Percentiles rank a stretch among this genome's conserved stretches.
These are phyloP conservation scores for Candida taoyuanica DNA, from an alignment of 805 yeast genomes.

Conservation along the genomic window DNA sequence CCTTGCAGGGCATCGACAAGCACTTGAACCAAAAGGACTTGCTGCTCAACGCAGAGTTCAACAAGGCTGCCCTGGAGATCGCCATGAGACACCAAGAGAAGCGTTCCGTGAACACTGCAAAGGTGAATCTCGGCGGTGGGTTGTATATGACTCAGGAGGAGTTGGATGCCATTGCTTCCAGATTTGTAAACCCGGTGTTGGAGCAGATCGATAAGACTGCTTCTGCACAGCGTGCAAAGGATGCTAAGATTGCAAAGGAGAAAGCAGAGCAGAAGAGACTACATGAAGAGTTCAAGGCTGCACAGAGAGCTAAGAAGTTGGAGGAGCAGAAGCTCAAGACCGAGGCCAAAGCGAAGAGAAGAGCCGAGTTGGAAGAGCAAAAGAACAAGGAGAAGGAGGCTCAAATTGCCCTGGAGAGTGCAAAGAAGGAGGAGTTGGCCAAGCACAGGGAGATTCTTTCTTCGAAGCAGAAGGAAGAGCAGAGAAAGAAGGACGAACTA, in stretches of 20 bases:
- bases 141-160: slow-evolving; percentile 69
- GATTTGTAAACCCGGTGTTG: slow-evolving; percentile 79
- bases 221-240: slow-evolving; percentile 56
- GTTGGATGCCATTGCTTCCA: slow-evolving; percentile 72
- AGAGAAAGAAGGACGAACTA: slow-evolving; percentile 25
- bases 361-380: slow-evolving; percentile 32
- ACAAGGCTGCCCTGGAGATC: slow-evolving; percentile 68
- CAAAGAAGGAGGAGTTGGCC: slow-evolving; percentile 33
- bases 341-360: slow-evolving; percentile 37
- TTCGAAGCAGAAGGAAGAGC: slow-evolving; percentile 29
- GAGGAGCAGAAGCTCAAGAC: slow-evolving; percentile 45
- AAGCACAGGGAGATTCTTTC: slow-evolving; percentile 34
- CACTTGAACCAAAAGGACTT: slow-evolving; percentile 36
- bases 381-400: slow-evolving; percentile 31
- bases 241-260: slow-evolving; percentile 38
- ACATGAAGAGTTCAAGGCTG: slow-evolving; percentile 37
- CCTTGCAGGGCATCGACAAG: slow-evolving; percentile 37
- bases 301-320: slow-evolving; percentile 33
- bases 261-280: slow-evolving; percentile 33
- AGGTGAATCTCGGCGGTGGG: slow-evolving; percentile 86
- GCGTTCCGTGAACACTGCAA: slow-evolving; percentile 45
- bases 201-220: slow-evolving; percentile 70
- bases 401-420: slow-evolving; percentile 23
- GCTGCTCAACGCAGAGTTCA: slow-evolving; percentile 47
- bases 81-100: slow-evolving; percentile 67